phyloP scores from a whole-genome alignment of 208 protist genomes.

The Crithidia expoeki region DNA sequence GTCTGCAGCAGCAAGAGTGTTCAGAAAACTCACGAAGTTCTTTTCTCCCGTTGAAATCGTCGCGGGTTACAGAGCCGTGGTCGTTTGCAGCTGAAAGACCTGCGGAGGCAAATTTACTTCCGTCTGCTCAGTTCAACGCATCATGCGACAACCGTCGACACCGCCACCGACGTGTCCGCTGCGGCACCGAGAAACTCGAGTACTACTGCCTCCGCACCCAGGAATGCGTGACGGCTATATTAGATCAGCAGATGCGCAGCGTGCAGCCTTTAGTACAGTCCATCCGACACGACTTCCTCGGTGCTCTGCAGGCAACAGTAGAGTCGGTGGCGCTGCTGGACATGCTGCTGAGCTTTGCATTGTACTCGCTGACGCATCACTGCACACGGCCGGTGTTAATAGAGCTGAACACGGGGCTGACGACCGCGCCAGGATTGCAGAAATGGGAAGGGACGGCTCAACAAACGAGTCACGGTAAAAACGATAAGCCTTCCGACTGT shows the following conservation, averaged over 20 bases:
- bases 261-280: constrained; percentile 63
- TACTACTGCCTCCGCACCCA: constrained; percentile 61
- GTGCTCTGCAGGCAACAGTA: constrained; percentile 78
- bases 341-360: constrained; percentile 74
- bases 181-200: constrained; percentile 80
- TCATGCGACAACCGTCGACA: background rate
- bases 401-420: constrained; percentile 27
- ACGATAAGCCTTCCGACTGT: too few relatives aligned
- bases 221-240: constrained; percentile 65
- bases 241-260: constrained; percentile 52
- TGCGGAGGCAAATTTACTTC: too few relatives aligned
- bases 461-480: too few relatives aligned
- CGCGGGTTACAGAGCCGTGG: too few relatives aligned
- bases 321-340: constrained; percentile 92
- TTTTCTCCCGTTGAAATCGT: too few relatives aligned
- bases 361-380: constrained; percentile 53
- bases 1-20: too few relatives aligned
- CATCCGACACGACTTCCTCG: constrained; percentile 60
- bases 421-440: constrained; percentile 12
- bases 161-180: constrained; percentile 27
- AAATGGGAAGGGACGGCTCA: too few relatives aligned
- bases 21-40: too few relatives aligned
- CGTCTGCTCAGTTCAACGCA: too few relatives aligned
- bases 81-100: background rate
- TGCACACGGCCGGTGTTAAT: constrained; percentile 53